Evolutionary conservation across 2,329 filamentous ascomycete genomes (phyloP).

Genomic region (Basipetospora chlamydospora): DNA sequence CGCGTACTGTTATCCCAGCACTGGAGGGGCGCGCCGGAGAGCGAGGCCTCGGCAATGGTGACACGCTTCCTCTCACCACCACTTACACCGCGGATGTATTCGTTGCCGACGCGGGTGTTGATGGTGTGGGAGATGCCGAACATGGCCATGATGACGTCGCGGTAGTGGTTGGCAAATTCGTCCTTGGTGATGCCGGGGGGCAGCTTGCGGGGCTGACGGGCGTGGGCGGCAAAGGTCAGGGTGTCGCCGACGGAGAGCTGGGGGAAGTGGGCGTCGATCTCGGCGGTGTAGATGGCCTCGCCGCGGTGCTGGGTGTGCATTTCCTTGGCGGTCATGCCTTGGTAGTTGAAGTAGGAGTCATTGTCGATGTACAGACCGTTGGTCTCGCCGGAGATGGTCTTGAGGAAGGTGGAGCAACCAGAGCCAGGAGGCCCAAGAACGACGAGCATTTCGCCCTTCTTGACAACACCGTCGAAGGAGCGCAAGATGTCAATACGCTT

Average conservation of each 20-base stretch:
- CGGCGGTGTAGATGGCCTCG: slow-evolving; percentile 76
- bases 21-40: slow-evolving; percentile 46
- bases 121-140: slow-evolving; percentile 61
- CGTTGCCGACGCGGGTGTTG: slow-evolving; percentile 61
- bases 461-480: slow-evolving; percentile 52
- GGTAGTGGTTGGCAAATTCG: slow-evolving; percentile 45
- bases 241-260: slow-evolving; percentile 67
- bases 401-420: slow-evolving; percentile 76
- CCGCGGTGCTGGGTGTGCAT: slow-evolving; percentile 70
- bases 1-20: slow-evolving; percentile 61
- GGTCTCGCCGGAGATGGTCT: slow-evolving; percentile 71
- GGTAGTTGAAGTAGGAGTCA: slow-evolving; percentile 65
- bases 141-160: slow-evolving; percentile 62
- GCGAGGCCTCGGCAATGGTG: slow-evolving; percentile 44
- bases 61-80: slow-evolving; percentile 60
- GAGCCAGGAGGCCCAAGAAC: slow-evolving; percentile 57
- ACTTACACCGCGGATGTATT: slow-evolving; percentile 59
- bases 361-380: slow-evolving; percentile 64
- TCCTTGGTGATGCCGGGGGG: slow-evolving; percentile 41
- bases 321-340: slow-evolving; percentile 55
- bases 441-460: slow-evolving; percentile 60
- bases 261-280: slow-evolving; percentile 72
- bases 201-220: slow-evolving; percentile 47
- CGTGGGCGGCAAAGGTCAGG: slow-evolving; percentile 60
- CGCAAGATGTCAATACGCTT: slow-evolving; percentile 54